These are phyloP conservation scores for Flagelloscypha sp. DNA, from an alignment of 768 basidiomycete species.

Conservation along the genomic window DNA sequence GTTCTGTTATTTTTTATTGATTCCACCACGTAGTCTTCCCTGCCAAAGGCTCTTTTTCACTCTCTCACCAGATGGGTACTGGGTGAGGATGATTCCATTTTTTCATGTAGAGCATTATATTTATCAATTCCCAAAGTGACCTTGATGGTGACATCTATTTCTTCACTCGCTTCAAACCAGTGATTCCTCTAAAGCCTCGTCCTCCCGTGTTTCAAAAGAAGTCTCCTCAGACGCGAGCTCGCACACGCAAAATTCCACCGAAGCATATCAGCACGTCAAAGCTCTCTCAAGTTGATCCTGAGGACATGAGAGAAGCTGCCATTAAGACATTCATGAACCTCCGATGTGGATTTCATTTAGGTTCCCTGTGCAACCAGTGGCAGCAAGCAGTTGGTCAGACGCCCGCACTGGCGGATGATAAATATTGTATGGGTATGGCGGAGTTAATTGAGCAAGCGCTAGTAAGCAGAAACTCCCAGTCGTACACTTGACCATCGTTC, in stretches of 20 bases:
- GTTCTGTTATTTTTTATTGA: neutral
- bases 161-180: slow-evolving; percentile 8
- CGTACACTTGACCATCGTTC: neutral
- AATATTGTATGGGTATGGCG: slow-evolving; percentile 7
- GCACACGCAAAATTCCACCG: no score
- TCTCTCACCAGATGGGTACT: slow-evolving; percentile 17
- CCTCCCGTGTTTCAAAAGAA: neutral
- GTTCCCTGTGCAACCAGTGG: slow-evolving; percentile 13
- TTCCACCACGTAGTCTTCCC: slow-evolving; percentile 18
- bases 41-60: slow-evolving; percentile 9
- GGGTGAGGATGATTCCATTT: slow-evolving; percentile 9
- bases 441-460: slow-evolving; percentile 13
- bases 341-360: slow-evolving; percentile 12
- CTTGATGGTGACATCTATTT: slow-evolving; percentile 18
- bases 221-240: neutral
- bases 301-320: slow-evolving; percentile 11
- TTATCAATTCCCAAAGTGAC: slow-evolving; percentile 12
- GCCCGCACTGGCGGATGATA: slow-evolving; percentile 8
- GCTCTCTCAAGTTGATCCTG: no score
- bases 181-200: slow-evolving; percentile 10
- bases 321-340: slow-evolving; percentile 11
- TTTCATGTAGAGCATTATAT: neutral
- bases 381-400: slow-evolving; percentile 7
- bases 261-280: no score
- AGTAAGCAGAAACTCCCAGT: slow-evolving; percentile 3